Base-by-base conservation (phyloP, 2,329 filamentous ascomycete species). In the Neocucurbitaria cava region DNA sequence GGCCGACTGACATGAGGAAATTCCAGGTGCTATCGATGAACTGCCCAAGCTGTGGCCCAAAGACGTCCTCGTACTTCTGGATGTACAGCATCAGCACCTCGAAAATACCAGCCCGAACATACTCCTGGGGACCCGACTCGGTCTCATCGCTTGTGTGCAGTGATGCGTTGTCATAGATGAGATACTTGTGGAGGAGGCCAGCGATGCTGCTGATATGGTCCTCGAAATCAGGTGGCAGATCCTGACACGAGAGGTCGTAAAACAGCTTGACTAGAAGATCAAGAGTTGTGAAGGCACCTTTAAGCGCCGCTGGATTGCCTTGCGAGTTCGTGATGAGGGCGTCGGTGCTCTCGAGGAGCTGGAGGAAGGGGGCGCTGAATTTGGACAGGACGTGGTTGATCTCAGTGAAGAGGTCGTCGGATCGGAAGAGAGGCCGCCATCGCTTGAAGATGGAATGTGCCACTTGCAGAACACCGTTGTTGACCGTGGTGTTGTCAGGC, bases 401-500 rank as follows among this genome's bases (percentile, higher is more conserved):
- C 78, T 99, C 95, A 31, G 87, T 90, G 76, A 92, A 99, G 10
- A 99, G 86, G 46, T 90, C 92, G 76, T 99, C 92, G 39, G 93
- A 96, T 58, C 90, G 87, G 79, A 96, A 97, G 36, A 99, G 83
- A 8, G 95, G 96, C 62, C 95, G 86, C 95, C 95, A 99, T 75
- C 95, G 85, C 74, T 90, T 91, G 79, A 98, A 99, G 68, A 99
- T 98, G 44, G 95, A 98, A 78, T 99, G 95, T 65, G 96, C 96
- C 40, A 99, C 95, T 78, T 96, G 92, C 56, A 99, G 82, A 17
- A 99, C 95, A 63, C 95, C 96, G 68, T 93, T 91, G 77, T 98
- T 99, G 74, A 92, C 84, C 62, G 89, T 88, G 55, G 89, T 87
- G 74, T 98, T 90, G 65, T 89, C 87, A 11, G 89, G 83, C 3